These are phyloP conservation scores for Candida tallmaniae DNA, from an alignment of 805 yeast genomes.

Conservation along the genomic window DNA sequence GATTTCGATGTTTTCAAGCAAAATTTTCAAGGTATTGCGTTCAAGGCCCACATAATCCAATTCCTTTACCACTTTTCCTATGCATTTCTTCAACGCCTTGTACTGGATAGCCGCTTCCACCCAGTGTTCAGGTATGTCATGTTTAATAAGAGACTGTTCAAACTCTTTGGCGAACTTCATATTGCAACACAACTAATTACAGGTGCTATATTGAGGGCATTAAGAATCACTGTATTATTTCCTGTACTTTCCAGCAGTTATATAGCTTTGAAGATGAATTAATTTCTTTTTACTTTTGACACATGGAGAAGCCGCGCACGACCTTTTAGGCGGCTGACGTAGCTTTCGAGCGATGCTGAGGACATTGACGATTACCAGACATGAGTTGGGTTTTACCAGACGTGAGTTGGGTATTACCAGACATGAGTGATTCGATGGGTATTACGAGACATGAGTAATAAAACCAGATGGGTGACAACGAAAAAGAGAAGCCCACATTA, in stretches of 20 bases:
- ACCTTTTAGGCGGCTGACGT: too few species aligned
- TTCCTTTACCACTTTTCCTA: conserved; percentile 61
- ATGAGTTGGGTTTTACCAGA: background rate
- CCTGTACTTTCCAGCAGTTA: too few species aligned
- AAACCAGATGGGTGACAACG: too few species aligned
- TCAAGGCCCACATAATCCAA: conserved; percentile 55
- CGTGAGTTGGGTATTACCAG: too few species aligned
- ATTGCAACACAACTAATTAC: background rate
- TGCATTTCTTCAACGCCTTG: conserved; percentile 64
- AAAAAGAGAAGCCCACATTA: too few species aligned
- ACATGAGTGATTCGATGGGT: too few species aligned
- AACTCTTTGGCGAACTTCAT: conserved; percentile 79
- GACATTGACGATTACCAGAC: too few species aligned
- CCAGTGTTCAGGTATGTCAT: conserved; percentile 66
- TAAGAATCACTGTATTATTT: too few species aligned
- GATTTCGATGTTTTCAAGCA: conserved; percentile 32
- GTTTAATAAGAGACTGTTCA: conserved; percentile 57
- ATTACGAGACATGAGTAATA: too few species aligned
- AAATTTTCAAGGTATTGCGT: conserved; percentile 37
- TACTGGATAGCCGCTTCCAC: conserved; percentile 64
- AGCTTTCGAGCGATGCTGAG: too few species aligned
- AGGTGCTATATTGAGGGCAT: too few species aligned
- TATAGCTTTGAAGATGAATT: background rate
- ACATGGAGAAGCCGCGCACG: background rate
- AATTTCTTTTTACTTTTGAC: too few species aligned